Percentiles rank a stretch among this genome's conserved stretches.
These are phyloP conservation scores for Mucor sp. DNA, from an alignment of 371 early-diverging fungal species.

Conservation along the genomic window DNA sequence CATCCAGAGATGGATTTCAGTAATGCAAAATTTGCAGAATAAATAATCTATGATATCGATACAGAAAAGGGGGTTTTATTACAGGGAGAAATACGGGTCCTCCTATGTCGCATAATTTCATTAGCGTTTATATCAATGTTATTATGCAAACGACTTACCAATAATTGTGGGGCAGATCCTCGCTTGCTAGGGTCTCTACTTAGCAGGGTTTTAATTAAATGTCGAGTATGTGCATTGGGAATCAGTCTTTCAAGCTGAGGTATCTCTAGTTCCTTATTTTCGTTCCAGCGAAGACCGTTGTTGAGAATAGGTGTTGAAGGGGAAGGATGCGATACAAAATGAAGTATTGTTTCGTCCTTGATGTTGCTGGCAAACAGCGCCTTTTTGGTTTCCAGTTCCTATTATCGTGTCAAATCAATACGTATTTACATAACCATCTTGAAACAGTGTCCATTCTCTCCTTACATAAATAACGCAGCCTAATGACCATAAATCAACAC, in stretches of 20 bases:
- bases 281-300: constrained; percentile 52
- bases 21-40: constrained; percentile 26
- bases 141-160: constrained; percentile 28
- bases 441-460: background rate
- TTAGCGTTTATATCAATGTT: background rate
- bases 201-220: constrained; percentile 37
- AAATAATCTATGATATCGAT: constrained; percentile 1
- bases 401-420: background rate
- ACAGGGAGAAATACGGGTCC: constrained; percentile 14
- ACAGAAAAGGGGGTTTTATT: background rate
- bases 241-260: constrained; percentile 43
- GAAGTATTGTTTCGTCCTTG: constrained; percentile 53
- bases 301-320: constrained; percentile 49
- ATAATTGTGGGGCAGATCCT: constrained; percentile 36
- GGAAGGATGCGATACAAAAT: constrained; percentile 53
- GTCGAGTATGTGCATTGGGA: constrained; percentile 34
- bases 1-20: constrained; percentile 61
- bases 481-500: constrained; percentile 52
- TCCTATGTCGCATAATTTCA: constrained; percentile 5
- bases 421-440: background rate
- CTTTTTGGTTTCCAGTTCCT: constrained; percentile 49
- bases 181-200: constrained; percentile 46
- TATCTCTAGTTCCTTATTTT: constrained; percentile 48
- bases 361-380: constrained; percentile 43
- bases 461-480: constrained; percentile 50